Evolutionary conservation across 768 basidiomycete genomes (phyloP), one percentile per base, ranked within the genome.

Genomic region (Pisolithus microcarpus): DNA sequence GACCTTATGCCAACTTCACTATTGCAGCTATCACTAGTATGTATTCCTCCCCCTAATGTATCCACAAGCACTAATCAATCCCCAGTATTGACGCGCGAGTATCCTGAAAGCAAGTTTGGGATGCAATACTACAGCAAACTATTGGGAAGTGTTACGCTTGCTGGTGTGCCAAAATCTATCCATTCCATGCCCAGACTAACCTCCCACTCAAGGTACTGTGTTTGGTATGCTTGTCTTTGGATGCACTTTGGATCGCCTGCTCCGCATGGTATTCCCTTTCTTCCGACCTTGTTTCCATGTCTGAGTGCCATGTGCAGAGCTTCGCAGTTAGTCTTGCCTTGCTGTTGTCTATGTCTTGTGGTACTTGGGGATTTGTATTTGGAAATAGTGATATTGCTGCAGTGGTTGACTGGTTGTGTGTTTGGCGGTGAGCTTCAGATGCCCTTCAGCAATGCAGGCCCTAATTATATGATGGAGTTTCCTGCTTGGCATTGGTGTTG

Each of bases 401-500:
- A 1, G 70, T 89, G 61, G 71, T 94, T 48, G 73, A 79, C 38
- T 23, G 21, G 91, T 78, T 77, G 95, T 10, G 5, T 78, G 72
- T 44, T 86, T 82, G 15, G 70, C 81, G 91, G 84, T 85, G 57
- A 58, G 70, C 64, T 36, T 13, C 19, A 24, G 8, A 31, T 11
- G 4, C 11, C 23, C 21, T 44, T 23, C 11, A 7, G 21, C 31
- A 1, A 0, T 28, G 45, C 26, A 23, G 9, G 31, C 46, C n/a
- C 30, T 3, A 40, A 21, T 16, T 3, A 15, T 18, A 16, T 23
- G 13, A 15, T 15, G 55, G 50, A 90, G 90, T 8, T 93, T 94
- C 73, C 66, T 95, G 1, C 75, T 93, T 42, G 94, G 94, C 36
- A 85, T 94, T 49, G 92, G 92, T 23, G 76, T 93, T 0, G 90